Evolutionary conservation across 805 yeast species (phyloP).

Genomic region (Candida dajiaensis): DNA sequence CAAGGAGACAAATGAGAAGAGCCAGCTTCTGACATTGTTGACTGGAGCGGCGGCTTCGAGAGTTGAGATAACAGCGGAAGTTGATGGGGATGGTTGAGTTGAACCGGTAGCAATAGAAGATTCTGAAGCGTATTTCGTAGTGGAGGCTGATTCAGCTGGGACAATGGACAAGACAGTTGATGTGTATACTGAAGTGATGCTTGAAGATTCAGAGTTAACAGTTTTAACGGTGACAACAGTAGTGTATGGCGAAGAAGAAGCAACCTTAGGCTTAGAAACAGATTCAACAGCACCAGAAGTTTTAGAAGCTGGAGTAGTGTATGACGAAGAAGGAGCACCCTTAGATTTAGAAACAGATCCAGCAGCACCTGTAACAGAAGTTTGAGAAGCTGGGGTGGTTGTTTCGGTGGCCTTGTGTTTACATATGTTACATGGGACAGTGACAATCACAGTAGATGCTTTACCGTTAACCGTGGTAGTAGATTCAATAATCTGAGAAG

Average conservation of each 20-base stretch:
- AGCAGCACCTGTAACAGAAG: background rate
- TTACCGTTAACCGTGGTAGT: conserved; percentile 2
- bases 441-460: conserved; percentile 1
- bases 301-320: background rate
- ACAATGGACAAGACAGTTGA: background rate
- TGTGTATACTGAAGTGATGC: background rate
- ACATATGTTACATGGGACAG: conserved; percentile 3
- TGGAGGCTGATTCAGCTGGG: conserved; percentile 5
- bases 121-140: background rate
- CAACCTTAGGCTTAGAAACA: background rate
- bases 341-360: background rate
- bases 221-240: background rate
- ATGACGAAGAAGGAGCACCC: no score
- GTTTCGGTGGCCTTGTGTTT: background rate
- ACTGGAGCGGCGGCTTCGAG: conserved; percentile 1
- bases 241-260: background rate
- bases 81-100: background rate
- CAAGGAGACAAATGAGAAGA: conserved; percentile 1
- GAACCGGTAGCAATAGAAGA: background rate
- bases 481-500: conserved; percentile 1
- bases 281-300: background rate
- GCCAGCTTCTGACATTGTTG: background rate
- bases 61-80: background rate
- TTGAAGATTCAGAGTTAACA: background rate
- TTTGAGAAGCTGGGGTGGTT: background rate